A percentile compares a stretch with the other conserved stretches of the same genome.
phyloP scores from a whole-genome alignment of 2,329 filamentous ascomycete genomes.

The Phialophora verrucosa region DNA sequence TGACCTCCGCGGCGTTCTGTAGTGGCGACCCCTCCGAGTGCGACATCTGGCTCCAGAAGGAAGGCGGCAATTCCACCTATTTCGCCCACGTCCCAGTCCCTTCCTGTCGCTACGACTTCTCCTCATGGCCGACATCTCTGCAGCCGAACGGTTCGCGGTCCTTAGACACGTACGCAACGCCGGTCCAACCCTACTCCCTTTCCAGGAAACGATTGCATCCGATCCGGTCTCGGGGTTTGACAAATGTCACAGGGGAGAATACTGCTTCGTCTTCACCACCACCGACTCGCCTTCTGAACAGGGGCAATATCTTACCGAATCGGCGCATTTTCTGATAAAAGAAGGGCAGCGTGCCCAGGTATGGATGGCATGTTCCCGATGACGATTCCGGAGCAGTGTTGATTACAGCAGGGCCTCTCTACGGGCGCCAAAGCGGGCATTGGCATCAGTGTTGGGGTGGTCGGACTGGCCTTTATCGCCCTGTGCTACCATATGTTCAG shows the following conservation, averaged over 20 bases:
- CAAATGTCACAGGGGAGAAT: constrained; percentile 5
- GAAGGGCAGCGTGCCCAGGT: constrained; percentile 4
- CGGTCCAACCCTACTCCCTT: background rate
- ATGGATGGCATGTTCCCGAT: background rate
- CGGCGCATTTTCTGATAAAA: constrained; percentile 9
- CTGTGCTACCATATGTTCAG: constrained; percentile 6
- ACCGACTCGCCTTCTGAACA: background rate
- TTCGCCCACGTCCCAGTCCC: constrained; percentile 4
- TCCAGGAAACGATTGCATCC: background rate
- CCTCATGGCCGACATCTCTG: constrained; percentile 4
- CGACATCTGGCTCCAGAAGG: constrained; percentile 15
- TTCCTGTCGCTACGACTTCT: constrained; percentile 6
- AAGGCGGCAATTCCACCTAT: constrained; percentile 7
- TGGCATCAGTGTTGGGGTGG: background rate
- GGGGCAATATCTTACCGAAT: background rate
- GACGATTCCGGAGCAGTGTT: background rate
- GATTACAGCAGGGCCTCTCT: background rate
- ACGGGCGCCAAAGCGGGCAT: constrained; percentile 2
- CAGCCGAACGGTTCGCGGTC: background rate
- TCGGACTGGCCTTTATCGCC: background rate
- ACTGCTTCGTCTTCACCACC: constrained; percentile 8
- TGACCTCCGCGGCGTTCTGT: background rate
- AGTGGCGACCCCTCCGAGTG: constrained; percentile 13
- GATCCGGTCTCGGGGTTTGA: background rate
- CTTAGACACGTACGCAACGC: constrained; percentile 7